Evolutionary conservation across 2,329 filamentous ascomycete species (phyloP).

Genomic region (Fusarium sp.): DNA sequence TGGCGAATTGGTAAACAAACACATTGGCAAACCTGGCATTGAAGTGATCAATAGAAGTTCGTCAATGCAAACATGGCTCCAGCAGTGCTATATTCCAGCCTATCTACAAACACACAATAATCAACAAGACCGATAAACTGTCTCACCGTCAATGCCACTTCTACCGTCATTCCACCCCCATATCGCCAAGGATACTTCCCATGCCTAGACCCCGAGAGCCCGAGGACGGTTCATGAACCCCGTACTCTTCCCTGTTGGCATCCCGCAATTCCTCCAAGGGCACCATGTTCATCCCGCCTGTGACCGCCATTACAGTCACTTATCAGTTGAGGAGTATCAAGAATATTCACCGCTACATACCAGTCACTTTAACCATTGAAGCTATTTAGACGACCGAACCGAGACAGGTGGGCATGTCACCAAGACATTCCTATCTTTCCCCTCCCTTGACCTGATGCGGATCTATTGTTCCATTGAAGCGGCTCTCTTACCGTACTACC

Average conservation of each 20-base stretch:
- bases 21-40: neutral
- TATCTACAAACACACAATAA: neutral
- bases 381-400: neutral
- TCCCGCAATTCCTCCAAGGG: neutral
- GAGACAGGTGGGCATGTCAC: neutral
- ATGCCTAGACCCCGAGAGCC: neutral
- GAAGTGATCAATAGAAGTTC: neutral
- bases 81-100: neutral
- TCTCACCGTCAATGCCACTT: neutral
- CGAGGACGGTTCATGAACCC: neutral
- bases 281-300: neutral
- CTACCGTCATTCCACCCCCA: neutral
- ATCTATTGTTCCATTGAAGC: neutral
- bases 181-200: neutral
- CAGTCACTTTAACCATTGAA: neutral
- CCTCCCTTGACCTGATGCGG: neutral
- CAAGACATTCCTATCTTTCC: neutral
- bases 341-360: neutral
- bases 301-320: neutral
- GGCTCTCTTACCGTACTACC: neutral
- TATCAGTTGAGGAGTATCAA: neutral
- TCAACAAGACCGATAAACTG: neutral
- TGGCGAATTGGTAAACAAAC: neutral
- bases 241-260: neutral
- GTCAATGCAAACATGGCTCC: too few species aligned